phyloP scores from a whole-genome alignment of 176 grass and related monocot species.

The Musa acuminata region DNA sequence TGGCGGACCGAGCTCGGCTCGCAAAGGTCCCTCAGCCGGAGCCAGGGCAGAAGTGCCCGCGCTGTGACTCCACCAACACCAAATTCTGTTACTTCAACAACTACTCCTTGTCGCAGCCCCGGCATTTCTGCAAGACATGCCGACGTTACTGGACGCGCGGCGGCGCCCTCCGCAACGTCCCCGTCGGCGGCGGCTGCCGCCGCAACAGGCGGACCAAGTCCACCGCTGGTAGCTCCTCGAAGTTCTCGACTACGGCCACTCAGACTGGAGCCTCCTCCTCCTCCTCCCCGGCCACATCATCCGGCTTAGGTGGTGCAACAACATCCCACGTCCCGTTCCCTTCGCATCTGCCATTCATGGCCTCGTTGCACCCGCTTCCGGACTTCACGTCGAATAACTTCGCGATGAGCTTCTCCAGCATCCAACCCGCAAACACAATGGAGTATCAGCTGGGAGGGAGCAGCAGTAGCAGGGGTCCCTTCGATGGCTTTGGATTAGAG shows the following conservation, averaged over 20 bases:
- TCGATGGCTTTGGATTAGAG: background rate
- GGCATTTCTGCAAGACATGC: slow-evolving; percentile 24
- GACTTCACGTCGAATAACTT: background rate
- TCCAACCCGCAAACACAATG: background rate
- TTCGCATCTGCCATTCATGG: slow-evolving; percentile 4
- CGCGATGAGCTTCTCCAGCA: background rate
- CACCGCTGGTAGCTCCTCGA: background rate
- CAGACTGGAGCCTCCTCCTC: background rate
- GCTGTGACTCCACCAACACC: slow-evolving; percentile 22
- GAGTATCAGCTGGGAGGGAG: slow-evolving; percentile 1
- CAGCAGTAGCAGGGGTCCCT: background rate
- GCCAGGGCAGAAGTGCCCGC: slow-evolving; percentile 17
- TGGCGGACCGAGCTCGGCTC: slow-evolving; percentile 6
- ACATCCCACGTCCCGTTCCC: background rate
- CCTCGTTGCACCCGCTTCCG: slow-evolving; percentile 14
- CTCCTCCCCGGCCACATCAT: slow-evolving; percentile 3
- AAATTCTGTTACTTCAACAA: slow-evolving; percentile 28
- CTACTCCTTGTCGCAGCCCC: slow-evolving; percentile 21
- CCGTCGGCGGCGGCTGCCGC: slow-evolving; percentile 18
- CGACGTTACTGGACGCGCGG: slow-evolving; percentile 22
- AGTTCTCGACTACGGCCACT: background rate
- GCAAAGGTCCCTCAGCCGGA: slow-evolving; percentile 19
- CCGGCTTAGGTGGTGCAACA: background rate
- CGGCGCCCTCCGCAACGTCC: slow-evolving; percentile 18
- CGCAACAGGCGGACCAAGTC: slow-evolving; percentile 19